A percentile compares a stretch with the other conserved stretches of the same genome.
These are phyloP conservation scores for Lactifluus echinatus DNA, from an alignment of 768 basidiomycete genomes.

Conservation along the genomic window DNA sequence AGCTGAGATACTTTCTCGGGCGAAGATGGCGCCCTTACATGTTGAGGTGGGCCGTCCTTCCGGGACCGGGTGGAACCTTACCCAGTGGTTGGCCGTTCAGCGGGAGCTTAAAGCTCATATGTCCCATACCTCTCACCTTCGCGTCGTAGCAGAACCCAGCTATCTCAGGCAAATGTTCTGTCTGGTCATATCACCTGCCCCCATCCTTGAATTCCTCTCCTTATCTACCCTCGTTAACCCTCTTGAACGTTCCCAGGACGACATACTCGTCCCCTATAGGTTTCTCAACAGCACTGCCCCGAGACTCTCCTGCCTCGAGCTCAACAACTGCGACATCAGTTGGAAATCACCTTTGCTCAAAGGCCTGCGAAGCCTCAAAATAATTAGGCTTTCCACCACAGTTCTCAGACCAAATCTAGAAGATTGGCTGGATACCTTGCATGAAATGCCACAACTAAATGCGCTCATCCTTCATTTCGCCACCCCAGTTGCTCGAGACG, in stretches of 20 bases:
- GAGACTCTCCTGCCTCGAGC: no score
- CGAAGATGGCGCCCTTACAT: constrained; percentile 1
- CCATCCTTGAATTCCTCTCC: not conserved
- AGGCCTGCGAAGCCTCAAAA: constrained; percentile 1
- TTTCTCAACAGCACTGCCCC: no score
- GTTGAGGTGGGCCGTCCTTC: no score
- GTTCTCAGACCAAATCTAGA: not conserved
- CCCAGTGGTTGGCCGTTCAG: not conserved
- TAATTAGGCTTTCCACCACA: not conserved
- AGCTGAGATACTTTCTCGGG: not conserved
- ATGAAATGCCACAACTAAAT: constrained; percentile 2
- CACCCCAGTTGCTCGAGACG: not conserved
- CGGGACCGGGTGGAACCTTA: no score
- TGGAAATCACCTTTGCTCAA: not conserved
- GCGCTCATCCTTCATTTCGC: not conserved
- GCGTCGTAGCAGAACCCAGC: not conserved
- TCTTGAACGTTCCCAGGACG: not conserved
- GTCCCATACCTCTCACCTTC: not conserved
- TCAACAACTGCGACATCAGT: no score
- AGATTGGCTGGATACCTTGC: constrained; percentile 10
- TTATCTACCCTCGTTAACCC: no score
- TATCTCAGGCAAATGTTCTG: no score
- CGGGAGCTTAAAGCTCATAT: not conserved
- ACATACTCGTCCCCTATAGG: not conserved
- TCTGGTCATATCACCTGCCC: not conserved